These are phyloP conservation scores for Candida smagusa DNA, from an alignment of 1,139 yeast species.

Conservation along the genomic window DNA sequence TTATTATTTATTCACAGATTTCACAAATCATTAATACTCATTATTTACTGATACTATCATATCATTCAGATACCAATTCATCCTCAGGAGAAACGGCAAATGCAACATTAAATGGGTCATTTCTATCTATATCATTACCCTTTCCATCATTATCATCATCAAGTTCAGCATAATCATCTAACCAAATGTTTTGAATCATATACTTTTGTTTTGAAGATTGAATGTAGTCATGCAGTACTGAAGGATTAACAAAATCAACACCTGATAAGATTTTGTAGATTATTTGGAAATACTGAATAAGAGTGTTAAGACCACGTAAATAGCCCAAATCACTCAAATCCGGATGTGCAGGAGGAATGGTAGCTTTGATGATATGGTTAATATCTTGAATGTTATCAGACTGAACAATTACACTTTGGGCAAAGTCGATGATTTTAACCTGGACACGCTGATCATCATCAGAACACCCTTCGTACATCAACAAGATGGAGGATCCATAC, in stretches of 20 bases:
- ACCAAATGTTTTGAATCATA: constrained; percentile 39
- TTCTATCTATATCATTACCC: constrained; percentile 7
- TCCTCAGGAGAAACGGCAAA: constrained; percentile 22
- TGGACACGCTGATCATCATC: constrained; percentile 29
- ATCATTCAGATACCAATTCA: constrained; percentile 26
- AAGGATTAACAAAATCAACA: constrained; percentile 14
- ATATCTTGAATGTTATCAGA: constrained; percentile 30
- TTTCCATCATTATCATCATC: constrained; percentile 18
- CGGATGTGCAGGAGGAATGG: constrained; percentile 65
- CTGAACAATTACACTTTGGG: constrained; percentile 83
- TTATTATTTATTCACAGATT: neutral
- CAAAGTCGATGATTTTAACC: constrained; percentile 88
- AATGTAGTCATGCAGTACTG: constrained; percentile 21
- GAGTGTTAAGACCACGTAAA: constrained; percentile 70
- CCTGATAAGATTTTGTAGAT: constrained; percentile 51
- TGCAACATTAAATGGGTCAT: constrained; percentile 25
- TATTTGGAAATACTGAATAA: constrained; percentile 57
- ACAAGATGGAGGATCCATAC: constrained; percentile 84
- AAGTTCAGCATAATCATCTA: constrained; percentile 45
- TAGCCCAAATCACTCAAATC: constrained; percentile 76
- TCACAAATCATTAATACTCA: constrained; percentile 2
- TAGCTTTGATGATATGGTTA: constrained; percentile 12
- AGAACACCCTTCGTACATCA: constrained; percentile 81
- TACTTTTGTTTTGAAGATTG: constrained; percentile 22
- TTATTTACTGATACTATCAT: too few relatives aligned